Percentiles rank a stretch among this genome's conserved stretches.
These are phyloP conservation scores for Chytriomyces sp. DNA, from an alignment of 192 early-diverging fungal species.

Conservation along the genomic window DNA sequence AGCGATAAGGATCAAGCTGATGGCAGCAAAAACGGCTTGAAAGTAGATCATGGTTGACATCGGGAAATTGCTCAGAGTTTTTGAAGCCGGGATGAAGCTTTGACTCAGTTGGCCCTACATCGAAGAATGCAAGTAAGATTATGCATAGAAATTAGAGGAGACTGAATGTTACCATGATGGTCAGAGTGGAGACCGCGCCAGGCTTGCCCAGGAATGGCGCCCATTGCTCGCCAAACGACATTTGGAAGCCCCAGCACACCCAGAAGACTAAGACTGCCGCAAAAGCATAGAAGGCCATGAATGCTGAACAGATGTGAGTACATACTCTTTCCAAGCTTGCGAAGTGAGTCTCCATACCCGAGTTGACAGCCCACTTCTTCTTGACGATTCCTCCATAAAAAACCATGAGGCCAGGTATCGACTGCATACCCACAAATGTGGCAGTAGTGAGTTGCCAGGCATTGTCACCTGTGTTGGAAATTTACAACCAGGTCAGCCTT, in stretches of 20 bases:
- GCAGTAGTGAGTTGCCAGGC: conserved; percentile 1
- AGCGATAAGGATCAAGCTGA: neutral
- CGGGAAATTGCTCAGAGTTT: neutral
- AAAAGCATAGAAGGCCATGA: conserved; percentile 18
- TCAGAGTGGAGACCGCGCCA: neutral
- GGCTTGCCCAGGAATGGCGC: conserved; percentile 13
- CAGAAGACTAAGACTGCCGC: neutral
- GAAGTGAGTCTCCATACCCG: neutral
- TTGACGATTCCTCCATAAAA: neutral
- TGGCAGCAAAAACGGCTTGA: neutral
- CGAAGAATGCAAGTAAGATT: neutral
- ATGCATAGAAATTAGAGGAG: neutral
- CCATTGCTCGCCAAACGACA: conserved; percentile 18
- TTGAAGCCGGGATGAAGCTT: neutral
- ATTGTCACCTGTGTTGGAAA: conserved; percentile 1
- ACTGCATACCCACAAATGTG: neutral
- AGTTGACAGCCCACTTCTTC: neutral
- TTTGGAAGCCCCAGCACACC: conserved; percentile 4
- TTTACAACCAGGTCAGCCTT: too few species aligned
- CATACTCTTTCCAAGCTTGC: neutral
- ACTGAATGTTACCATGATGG: neutral
- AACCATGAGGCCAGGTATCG: neutral
- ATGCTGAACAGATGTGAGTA: neutral
- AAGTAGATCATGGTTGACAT: neutral
- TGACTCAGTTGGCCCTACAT: conserved; percentile 2